Base-by-base conservation (phyloP, 139 green algal species). In the Picochlorum sp. region DNA sequence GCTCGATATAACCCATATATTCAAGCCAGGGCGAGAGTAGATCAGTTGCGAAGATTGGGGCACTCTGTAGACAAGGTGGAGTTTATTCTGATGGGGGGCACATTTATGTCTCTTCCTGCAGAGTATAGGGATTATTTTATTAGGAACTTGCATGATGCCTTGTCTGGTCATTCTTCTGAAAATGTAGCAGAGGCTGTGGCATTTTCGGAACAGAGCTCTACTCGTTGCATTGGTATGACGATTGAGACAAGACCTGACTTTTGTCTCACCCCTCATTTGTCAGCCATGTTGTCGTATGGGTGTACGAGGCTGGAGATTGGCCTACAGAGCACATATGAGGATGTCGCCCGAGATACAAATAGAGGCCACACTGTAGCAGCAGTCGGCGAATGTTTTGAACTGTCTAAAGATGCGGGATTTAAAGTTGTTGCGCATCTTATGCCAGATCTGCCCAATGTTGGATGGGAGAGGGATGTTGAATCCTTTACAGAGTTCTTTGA, bases 71-170 rank as follows among this genome's bases (percentile, higher is more conserved):
- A 98, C 80, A 98, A 98, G 82, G 91, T 96, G 21, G 92, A 98
- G 82, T 98, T 92, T 80, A 96, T 98, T 67, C 77, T 98, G 2
- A 98, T 98, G 92, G 92, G 92, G n/a, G 92, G 92, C 54, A 98
- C 92, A 41, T 98, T 98, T 79, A 97, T 98, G 92, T 92, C 80
- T 5, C 75, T 98, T 58, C 92, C 92, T 4, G 28, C 65, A 18
- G 92, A 97, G 23, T 98, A 98, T 73, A 81, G 92, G 4, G 92
- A 97, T 78, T 97, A 90, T 79, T 98, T 98, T 72, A 74, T 97
- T 10, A 73, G 92, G 62, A 89, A 89, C 71, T 81, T 98, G 71
- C 92, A 98, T 74, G 92, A 98, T 67, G 89, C 92, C 10, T 86
- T 98, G 49, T 89, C 73, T 18, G 92, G 92, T 4, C 82, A 92